These are phyloP conservation scores for Davidsoniella virescens DNA, from an alignment of 2,329 filamentous ascomycete species.

Conservation along the genomic window DNA sequence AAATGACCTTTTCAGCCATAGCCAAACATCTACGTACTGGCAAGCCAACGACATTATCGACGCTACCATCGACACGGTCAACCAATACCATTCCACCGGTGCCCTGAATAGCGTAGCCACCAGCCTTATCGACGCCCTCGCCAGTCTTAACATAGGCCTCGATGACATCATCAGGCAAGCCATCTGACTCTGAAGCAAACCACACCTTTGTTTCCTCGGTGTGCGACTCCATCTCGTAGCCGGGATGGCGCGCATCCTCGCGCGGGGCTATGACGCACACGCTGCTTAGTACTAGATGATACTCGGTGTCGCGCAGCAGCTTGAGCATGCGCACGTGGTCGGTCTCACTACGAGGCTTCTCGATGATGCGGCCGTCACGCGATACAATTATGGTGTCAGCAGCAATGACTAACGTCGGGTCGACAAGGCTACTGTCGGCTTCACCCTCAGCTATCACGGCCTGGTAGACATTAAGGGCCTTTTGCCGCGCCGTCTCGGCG, in stretches of 20 bases:
- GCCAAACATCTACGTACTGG: conserved; percentile 63
- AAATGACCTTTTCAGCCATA: conserved; percentile 77
- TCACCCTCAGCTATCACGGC: conserved; percentile 27
- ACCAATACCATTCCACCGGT: conserved; percentile 73
- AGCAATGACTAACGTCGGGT: conserved; percentile 72
- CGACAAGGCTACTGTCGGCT: conserved; percentile 28
- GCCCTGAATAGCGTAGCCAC: conserved; percentile 88
- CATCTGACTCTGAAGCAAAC: conserved; percentile 51
- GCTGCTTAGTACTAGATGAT: conserved; percentile 74
- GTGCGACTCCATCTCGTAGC: conserved; percentile 65
- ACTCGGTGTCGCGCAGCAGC: conserved; percentile 56
- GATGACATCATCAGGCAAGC: conserved; percentile 62
- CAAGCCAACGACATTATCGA: conserved; percentile 88
- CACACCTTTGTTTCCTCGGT: conserved; percentile 86
- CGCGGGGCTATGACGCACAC: conserved; percentile 72
- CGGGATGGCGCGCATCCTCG: conserved; percentile 64
- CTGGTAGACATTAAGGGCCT: conserved; percentile 58
- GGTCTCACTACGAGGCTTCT: conserved; percentile 72
- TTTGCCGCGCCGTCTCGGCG: conserved; percentile 66
- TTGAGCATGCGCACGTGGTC: conserved; percentile 77
- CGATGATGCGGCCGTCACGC: conserved; percentile 58
- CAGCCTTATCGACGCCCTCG: conserved; percentile 91
- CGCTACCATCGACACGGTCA: conserved; percentile 73
- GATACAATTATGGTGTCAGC: conserved; percentile 85
- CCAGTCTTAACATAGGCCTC: conserved; percentile 63